Evolutionary conservation across 129 eudicot species (phyloP), one percentile per base, ranked within the genome.

Genomic region (Arctium minus): DNA sequence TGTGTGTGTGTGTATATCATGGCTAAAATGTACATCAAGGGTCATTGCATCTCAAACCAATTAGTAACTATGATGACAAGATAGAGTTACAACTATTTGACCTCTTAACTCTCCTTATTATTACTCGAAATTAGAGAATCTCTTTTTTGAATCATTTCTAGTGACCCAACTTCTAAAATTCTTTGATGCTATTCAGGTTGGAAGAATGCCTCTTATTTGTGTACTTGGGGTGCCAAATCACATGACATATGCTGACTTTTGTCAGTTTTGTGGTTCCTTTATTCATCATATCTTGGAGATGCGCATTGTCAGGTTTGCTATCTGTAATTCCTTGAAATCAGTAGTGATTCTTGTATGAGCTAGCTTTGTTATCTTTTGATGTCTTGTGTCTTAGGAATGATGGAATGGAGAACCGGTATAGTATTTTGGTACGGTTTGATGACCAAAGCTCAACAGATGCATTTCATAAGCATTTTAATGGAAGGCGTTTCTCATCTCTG

Each of bases 191-290:
- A 35, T 77, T 6, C 72, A 96, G 99, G 97, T 90, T 78, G 97
- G 92, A 31, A 87, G 99, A 79, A 88, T 84, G 64, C 93, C 99
- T 90, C 97, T 91, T 72, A 74, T 93, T 32, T 93, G 98, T 88
- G 98, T 96, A 39, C 92, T 96, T 22, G 97, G 98, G 48, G 98
- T 96, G 84, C 99, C 99, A 50, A 91, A 91, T 82, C 99, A 96
- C 92, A 93, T 93, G 98, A 96, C 99, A 12, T 96, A 96, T 79
- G 91, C 98, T 1, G 98, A 96, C 70, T 96, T 96, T 73, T 96
- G 98, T 78, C 98, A 88, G 82, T 96, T 91, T 78, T 93, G 97
- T 87, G 99, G 99, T 70, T 91, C 98, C 7, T 96, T 91, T 75
- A 87, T 96, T 82, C 97, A 91, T 77, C 93, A 91, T 85, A 89